phyloP scores from a whole-genome alignment of 352 stramenopile species.

The Pythium guiyangense region DNA sequence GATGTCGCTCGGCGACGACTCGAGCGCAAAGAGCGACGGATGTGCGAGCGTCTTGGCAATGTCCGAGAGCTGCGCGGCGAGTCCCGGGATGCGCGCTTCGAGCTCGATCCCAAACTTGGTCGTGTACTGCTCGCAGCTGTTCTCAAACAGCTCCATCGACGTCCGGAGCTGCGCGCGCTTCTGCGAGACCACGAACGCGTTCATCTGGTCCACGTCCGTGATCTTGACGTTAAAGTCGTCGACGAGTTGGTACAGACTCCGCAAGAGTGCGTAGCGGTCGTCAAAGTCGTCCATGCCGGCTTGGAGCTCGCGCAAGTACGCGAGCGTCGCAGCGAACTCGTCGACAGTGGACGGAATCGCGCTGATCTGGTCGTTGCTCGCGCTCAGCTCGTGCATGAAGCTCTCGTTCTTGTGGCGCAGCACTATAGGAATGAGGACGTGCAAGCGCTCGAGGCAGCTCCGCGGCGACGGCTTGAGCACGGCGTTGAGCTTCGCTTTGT shows the following conservation, averaged over 20 bases:
- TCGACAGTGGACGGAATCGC: conserved; percentile 67
- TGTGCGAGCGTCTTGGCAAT: conserved; percentile 33
- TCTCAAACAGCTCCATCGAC: conserved; percentile 76
- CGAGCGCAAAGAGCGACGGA: conserved; percentile 37
- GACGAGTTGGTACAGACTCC: conserved; percentile 52
- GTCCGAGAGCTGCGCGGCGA: conserved; percentile 27
- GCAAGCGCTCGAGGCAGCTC: conserved; percentile 53
- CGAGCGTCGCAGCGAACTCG: conserved; percentile 59
- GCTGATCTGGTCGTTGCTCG: conserved; percentile 61
- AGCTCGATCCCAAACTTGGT: conserved; percentile 75
- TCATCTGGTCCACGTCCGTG: conserved; percentile 64
- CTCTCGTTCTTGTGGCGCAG: conserved; percentile 54
- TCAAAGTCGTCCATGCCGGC: conserved; percentile 37
- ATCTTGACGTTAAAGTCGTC: conserved; percentile 72
- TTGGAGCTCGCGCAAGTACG: conserved; percentile 54
- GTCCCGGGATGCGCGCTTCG: conserved; percentile 40
- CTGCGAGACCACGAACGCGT: conserved; percentile 69
- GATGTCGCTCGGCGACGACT: conserved; percentile 40
- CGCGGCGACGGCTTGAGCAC: conserved; percentile 61
- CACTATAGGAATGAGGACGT: conserved; percentile 51
- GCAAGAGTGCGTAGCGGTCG: conserved; percentile 49
- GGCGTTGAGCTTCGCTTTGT: conserved; percentile 52
- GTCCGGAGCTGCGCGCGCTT: conserved; percentile 68
- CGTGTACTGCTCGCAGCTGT: conserved; percentile 61
- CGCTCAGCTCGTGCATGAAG: conserved; percentile 49